Evolutionary conservation across 345 rosid species (phyloP), one percentile per base, ranked within the genome.

Genomic region (Ceriops zippeliana): DNA sequence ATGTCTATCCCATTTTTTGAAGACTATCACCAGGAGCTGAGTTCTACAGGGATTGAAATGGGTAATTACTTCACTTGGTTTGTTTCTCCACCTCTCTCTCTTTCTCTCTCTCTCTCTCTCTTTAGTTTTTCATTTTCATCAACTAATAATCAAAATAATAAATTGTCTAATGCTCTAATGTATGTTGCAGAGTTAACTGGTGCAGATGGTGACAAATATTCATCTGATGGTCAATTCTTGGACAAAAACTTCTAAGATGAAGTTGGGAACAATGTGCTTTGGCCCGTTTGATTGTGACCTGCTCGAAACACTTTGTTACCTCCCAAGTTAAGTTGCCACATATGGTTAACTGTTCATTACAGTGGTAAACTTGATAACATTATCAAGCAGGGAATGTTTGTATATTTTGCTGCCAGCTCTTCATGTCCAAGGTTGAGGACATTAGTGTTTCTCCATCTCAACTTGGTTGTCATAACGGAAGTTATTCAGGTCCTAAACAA

Each of bases 351-450:
- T 42, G 49, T 5, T 42, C 49, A 42, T 42, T 42, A 0, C 49
- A 0, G 22, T 63, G 15, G 22, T 57, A 37, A 20, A 15, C 34
- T 26, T 16, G 24, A 10, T 26, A 13, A 57, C 49, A 4, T 42
- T 15, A 42, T 42, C 49, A 35, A 60, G n/a, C n/a, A 24, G 64
- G 62, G 65, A 61, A 61, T 68, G 27, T 37, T 26, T 10, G 62
- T 62, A 53, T 37, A 42, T 58, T 37, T 53, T 57, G 49, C 37
- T 59, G 22, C 34, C 46, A 69, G 68, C 59, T 61, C 35, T 65
- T 46, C 65, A 71, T 81, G 84, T 65, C 72, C 32, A 57, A 61
- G 68, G 57, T 65, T 60, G 76, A 64, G 70, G 34, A 68, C 26
- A 68, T 63, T 63, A 71, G 70, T 15, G 34, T 74, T 65, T 80